These are phyloP conservation scores for Fusarium begoniae DNA, from an alignment of 2,329 filamentous ascomycete genomes.

Conservation along the genomic window DNA sequence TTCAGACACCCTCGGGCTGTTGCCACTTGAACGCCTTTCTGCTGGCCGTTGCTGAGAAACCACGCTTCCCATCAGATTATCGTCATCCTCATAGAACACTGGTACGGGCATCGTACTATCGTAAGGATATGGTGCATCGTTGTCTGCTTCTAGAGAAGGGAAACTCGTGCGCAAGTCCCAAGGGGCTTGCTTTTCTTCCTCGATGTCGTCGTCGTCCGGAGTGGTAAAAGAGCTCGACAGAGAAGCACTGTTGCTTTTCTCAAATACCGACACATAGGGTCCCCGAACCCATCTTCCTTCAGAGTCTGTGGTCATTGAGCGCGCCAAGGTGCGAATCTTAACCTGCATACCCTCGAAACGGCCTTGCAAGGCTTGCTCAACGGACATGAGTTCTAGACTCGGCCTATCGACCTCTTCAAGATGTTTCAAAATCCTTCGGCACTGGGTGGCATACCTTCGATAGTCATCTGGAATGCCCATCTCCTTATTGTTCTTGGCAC, in stretches of 20 bases:
- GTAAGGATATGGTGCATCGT: slow-evolving; percentile 33
- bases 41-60: neutral
- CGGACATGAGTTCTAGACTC: slow-evolving; percentile 16
- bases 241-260: slow-evolving; percentile 36
- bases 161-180: slow-evolving; percentile 21
- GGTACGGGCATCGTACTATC: slow-evolving; percentile 29
- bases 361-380: slow-evolving; percentile 15
- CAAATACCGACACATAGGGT: slow-evolving; percentile 40
- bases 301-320: slow-evolving; percentile 25
- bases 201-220: slow-evolving; percentile 8
- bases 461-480: slow-evolving; percentile 39
- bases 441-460: slow-evolving; percentile 35
- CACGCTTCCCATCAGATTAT: neutral
- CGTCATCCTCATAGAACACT: slow-evolving; percentile 8
- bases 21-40: neutral
- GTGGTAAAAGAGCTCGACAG: slow-evolving; percentile 26
- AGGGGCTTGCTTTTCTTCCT: neutral
- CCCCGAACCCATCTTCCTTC: slow-evolving; percentile 15
- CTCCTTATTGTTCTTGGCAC: slow-evolving; percentile 17
- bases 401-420: slow-evolving; percentile 27
- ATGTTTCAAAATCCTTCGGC: slow-evolving; percentile 35
- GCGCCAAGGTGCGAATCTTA: slow-evolving; percentile 20
- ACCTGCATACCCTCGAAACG: slow-evolving; percentile 34
- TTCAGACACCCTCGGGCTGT: slow-evolving; percentile 2
- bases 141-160: slow-evolving; percentile 15